Evolutionary conservation across 2,329 filamentous ascomycete genomes (phyloP).

Genomic region (Aspergillus floridensis): DNA sequence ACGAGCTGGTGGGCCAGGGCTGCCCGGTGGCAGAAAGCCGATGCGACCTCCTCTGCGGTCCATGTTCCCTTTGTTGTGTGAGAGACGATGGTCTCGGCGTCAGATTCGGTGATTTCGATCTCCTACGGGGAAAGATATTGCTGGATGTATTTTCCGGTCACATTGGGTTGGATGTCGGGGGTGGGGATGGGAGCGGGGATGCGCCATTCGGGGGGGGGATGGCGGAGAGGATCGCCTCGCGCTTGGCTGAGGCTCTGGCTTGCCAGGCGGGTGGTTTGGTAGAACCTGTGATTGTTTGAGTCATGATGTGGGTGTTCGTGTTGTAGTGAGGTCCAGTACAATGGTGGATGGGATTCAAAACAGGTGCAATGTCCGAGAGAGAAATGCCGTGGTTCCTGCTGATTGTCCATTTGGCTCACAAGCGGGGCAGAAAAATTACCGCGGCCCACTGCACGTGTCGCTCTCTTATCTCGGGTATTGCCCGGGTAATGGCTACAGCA

Average conservation of each 20-base stretch:
- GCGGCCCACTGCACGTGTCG: too few relatives aligned
- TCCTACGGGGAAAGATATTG: constrained; percentile 55
- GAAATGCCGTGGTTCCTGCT: too few relatives aligned
- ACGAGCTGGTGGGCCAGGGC: constrained; percentile 60
- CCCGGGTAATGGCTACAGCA: too few relatives aligned
- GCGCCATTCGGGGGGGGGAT: constrained; percentile 58
- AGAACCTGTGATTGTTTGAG: not conserved
- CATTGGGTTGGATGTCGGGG: constrained; percentile 53
- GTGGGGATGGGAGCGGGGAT: constrained; percentile 48
- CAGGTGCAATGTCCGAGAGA: too few relatives aligned
- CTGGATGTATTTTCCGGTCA: constrained; percentile 56
- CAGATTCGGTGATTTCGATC: constrained; percentile 60
- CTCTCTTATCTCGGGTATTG: too few relatives aligned
- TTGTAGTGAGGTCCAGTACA: not conserved
- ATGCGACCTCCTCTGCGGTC: constrained; percentile 56
- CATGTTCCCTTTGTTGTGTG: constrained; percentile 55
- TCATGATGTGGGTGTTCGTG: not conserved
- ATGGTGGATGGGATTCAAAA: too few relatives aligned
- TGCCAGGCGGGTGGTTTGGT: constrained; percentile 45
- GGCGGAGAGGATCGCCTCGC: constrained; percentile 51
- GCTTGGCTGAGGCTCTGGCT: constrained; percentile 51
- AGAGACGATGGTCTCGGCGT: constrained; percentile 56
- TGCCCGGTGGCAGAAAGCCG: constrained; percentile 57
- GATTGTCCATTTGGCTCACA: too few relatives aligned
- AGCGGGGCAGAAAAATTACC: too few relatives aligned